phyloP scores from a whole-genome alignment of 805 yeast species.

The Monosporozyma siamensis region DNA sequence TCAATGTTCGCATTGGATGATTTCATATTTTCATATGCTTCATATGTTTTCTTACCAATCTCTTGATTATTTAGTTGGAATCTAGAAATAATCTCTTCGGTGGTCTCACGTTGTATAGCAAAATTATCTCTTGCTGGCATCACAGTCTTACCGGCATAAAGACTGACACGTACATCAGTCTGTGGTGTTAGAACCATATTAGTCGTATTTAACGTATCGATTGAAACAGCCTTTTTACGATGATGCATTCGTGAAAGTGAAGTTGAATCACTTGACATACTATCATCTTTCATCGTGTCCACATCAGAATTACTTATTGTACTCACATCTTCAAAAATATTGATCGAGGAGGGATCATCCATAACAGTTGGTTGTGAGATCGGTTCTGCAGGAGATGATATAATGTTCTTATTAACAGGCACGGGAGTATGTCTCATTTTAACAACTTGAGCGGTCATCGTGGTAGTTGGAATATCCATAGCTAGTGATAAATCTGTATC shows the following conservation, averaged over 20 bases:
- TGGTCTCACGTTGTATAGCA: slow-evolving; percentile 25
- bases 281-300: slow-evolving; percentile 8
- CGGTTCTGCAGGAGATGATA: neutral
- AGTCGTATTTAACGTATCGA: slow-evolving; percentile 26
- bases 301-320: slow-evolving; percentile 8
- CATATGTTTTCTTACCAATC: neutral
- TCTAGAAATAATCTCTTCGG: slow-evolving; percentile 28
- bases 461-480: slow-evolving; percentile 23
- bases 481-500: slow-evolving; percentile 26
- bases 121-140: slow-evolving; percentile 5
- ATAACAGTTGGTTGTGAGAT: neutral
- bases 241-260: slow-evolving; percentile 15
- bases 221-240: slow-evolving; percentile 27
- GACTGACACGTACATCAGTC: slow-evolving; percentile 28
- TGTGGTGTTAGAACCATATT: slow-evolving; percentile 22
- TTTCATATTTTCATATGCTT: neutral
- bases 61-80: slow-evolving; percentile 13
- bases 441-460: slow-evolving; percentile 26
- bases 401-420: slow-evolving; percentile 3
- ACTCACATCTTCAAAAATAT: slow-evolving; percentile 25
- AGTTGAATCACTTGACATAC: slow-evolving; percentile 11
- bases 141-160: slow-evolving; percentile 20
- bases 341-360: slow-evolving; percentile 6
- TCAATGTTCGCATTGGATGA: neutral
- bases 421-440: slow-evolving; percentile 11